Conservation (phyloP, 257 asterid genomes). For the Penstemon barbatus region DNA sequence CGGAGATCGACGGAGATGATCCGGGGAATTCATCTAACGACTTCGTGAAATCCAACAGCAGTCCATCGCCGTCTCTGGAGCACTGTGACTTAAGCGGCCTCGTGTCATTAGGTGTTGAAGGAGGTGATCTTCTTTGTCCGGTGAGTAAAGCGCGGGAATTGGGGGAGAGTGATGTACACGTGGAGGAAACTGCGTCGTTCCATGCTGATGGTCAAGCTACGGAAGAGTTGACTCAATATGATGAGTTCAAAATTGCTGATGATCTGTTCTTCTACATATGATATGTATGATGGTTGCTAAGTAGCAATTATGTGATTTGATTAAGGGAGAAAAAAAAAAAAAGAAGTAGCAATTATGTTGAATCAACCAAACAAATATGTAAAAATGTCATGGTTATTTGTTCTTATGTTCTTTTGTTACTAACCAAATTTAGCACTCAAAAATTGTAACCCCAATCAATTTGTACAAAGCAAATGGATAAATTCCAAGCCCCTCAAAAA, state of each 20-base stretch:
- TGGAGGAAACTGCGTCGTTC: conserved; percentile 37
- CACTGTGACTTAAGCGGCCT: conserved; percentile 37
- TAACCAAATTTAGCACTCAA: no score
- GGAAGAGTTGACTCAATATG: conserved; percentile 28
- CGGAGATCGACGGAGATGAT: neutral
- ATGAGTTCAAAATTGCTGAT: conserved; percentile 38
- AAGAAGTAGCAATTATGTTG: no score
- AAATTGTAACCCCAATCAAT: no score
- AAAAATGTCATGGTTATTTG: no score
- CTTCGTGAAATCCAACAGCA: conserved; percentile 13
- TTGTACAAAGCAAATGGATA: no score
- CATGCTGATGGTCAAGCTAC: conserved; percentile 27
- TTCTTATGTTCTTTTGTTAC: no score
- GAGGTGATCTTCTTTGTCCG: conserved; percentile 57
- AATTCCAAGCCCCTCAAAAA: no score
- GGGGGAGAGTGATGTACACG: conserved; percentile 28
- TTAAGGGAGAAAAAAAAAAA: no score
- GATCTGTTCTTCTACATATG: conserved; percentile 58
- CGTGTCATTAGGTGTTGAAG: conserved; percentile 39
- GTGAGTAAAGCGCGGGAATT: conserved; percentile 32
- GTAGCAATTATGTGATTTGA: neutral
- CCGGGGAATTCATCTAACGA: neutral
- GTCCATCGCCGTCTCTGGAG: conserved; percentile 22
- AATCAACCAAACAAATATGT: no score
- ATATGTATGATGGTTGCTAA: conserved; percentile 29